Evolutionary conservation across 441 rosid genomes (phyloP), one percentile per base, ranked within the genome.

Genomic region (Populus hybrid): DNA sequence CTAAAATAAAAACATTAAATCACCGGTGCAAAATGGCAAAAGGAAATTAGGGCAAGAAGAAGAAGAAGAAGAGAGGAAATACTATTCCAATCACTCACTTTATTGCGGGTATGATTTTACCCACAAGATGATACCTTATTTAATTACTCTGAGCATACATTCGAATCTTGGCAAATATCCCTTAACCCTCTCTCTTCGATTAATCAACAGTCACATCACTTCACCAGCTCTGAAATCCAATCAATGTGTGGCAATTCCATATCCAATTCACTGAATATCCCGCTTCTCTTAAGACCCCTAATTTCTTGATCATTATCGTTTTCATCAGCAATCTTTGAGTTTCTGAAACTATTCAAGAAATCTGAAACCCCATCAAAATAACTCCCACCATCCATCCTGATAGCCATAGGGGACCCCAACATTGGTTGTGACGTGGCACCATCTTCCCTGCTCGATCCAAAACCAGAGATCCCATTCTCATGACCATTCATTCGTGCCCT

Each of bases 151-250:
- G 42, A 8, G 11, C 24, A 21, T 10, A 7, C 12, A 10, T 65
- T 28, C 28, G 7, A 11, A 4, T 21, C 30, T 8, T 65, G 32
- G 9, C 4, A 23, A 7, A 69, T 16, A 35, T 20, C 32, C 40
- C 18, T 65, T 38, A 24, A 35, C 50, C 24, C 34, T 9, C 46
- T 46, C 26, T 54, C 7, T 11, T 36, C 8, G 30, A 35, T 69
- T 46, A 4, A 46, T 46, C 20, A 46, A 14, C 57, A 46, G 20
- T 46, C 20, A 46, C 35, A 18, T 89, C 81, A 92, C 72, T 89
- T 83, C 67, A 91, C 80, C 86, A 93, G 75, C 73, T 91, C 90
- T 0, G 94, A 81, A 72, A 94, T 89, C 98, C 96, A 94, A 73
- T 82, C 97, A 71, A 94, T 66, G 46, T 89, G 85, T 6, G 88